Evolutionary conservation across 768 basidiomycete species (phyloP).

Genomic region (Lactarius hengduanensis): DNA sequence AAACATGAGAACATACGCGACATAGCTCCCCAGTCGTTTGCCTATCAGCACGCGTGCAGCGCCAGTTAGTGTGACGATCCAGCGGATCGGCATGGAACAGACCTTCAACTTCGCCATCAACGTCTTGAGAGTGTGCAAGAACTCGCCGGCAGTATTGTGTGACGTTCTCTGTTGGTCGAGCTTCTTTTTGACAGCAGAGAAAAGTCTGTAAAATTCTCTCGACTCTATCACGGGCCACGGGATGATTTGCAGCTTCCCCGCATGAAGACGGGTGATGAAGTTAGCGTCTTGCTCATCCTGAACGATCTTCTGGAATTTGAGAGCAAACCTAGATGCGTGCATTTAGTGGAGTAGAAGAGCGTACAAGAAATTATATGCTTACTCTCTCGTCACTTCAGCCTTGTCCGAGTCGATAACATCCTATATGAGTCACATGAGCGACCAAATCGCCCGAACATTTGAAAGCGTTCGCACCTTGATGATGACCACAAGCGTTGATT

Average conservation of each 20-base stretch:
- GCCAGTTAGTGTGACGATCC: neutral
- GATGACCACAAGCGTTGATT: conserved; percentile 59
- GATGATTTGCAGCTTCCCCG: conserved; percentile 53
- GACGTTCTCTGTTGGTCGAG: conserved; percentile 52
- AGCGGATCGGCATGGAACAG: neutral
- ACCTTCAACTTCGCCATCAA: conserved; percentile 70
- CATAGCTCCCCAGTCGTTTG: conserved; percentile 64
- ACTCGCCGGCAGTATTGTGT: conserved; percentile 52
- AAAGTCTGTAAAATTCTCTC: conserved; percentile 55
- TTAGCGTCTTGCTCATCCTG: conserved; percentile 60
- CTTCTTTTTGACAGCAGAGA: conserved; percentile 45
- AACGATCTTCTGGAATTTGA: conserved; percentile 62
- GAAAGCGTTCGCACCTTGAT: conserved; percentile 48
- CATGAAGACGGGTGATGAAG: conserved; percentile 60
- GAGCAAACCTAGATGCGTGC: conserved; percentile 43
- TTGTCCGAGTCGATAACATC: conserved; percentile 66
- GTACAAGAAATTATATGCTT: conserved; percentile 26
- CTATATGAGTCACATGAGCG: conserved; percentile 33
- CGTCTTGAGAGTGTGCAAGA: conserved; percentile 57
- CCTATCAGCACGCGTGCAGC: conserved; percentile 35
- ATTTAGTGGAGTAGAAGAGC: neutral
- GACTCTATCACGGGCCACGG: conserved; percentile 71
- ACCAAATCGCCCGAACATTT: too few species aligned
- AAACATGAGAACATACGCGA: conserved; percentile 45
- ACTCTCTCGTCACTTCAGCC: conserved; percentile 58